These are phyloP conservation scores for Pythium brachiatum DNA, from an alignment of 352 stramenopile genomes.

Conservation along the genomic window DNA sequence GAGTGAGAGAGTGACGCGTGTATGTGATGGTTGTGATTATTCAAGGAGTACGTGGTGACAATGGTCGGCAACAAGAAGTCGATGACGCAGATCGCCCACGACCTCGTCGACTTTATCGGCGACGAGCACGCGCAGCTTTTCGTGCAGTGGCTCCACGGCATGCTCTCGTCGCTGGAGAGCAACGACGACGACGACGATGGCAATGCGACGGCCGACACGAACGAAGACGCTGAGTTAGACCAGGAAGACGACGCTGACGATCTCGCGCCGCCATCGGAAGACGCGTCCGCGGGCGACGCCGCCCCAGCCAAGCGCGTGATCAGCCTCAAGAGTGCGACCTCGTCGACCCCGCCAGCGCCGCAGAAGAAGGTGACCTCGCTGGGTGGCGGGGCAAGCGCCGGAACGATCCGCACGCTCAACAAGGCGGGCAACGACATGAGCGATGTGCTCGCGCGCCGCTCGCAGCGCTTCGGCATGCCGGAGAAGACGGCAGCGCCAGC, in stretches of 20 bases:
- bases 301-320: slow-evolving; percentile 50
- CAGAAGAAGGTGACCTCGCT: slow-evolving; percentile 61
- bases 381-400: slow-evolving; percentile 24
- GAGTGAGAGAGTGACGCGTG: slow-evolving; percentile 24
- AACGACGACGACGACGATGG: slow-evolving; percentile 2
- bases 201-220: slow-evolving; percentile 10
- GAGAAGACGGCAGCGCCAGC: slow-evolving; percentile 23
- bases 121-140: slow-evolving; percentile 75
- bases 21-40: slow-evolving; percentile 11
- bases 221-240: slow-evolving; percentile 14
- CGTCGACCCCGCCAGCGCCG: slow-evolving; percentile 15
- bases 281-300: background rate
- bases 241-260: slow-evolving; percentile 20
- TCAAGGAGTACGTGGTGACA: slow-evolving; percentile 81
- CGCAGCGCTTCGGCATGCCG: slow-evolving; percentile 68
- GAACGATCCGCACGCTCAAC: slow-evolving; percentile 58
- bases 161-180: slow-evolving; percentile 54
- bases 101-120: slow-evolving; percentile 84
- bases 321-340: slow-evolving; percentile 51
- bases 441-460: slow-evolving; percentile 67
- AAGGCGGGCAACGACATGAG: slow-evolving; percentile 31
- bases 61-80: slow-evolving; percentile 89
- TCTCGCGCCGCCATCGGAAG: slow-evolving; percentile 9
- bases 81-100: slow-evolving; percentile 78
- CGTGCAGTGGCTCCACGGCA: slow-evolving; percentile 59